Conservation (phyloP, 1,284 basidiomycete genomes). For the Pseudozyma thailandica region DNA sequence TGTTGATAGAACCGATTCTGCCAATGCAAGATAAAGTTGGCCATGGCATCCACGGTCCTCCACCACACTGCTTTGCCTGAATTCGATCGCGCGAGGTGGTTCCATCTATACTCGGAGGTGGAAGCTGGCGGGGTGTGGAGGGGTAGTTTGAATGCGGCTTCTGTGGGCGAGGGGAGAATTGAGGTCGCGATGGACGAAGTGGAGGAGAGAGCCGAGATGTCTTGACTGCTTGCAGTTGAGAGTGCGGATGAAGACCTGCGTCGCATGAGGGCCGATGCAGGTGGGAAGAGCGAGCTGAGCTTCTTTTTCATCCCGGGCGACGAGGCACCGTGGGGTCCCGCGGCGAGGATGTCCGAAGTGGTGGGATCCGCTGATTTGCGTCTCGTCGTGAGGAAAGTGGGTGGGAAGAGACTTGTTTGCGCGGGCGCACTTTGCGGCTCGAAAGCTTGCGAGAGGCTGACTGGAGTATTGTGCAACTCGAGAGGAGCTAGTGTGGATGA, state of each 20-base stretch:
- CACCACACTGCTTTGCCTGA: conserved; percentile 12
- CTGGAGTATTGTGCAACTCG: neutral
- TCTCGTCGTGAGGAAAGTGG: no score
- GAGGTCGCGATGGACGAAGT: neutral
- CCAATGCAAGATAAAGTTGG: conserved; percentile 48
- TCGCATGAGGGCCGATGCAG: neutral
- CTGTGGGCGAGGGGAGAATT: neutral
- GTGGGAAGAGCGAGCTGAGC: neutral
- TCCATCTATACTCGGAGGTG: conserved; percentile 22
- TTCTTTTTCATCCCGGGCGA: neutral
- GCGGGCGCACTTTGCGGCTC: neutral
- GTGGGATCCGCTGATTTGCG: no score
- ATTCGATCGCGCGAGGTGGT: neutral
- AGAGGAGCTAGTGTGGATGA: neutral
- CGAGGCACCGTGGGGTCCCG: no score
- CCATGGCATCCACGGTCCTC: conserved; percentile 41
- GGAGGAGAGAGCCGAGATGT: neutral
- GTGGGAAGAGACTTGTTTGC: neutral
- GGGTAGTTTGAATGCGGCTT: neutral
- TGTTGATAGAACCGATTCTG: conserved; percentile 36
- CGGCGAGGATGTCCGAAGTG: no score
- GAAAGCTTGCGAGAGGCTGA: no score
- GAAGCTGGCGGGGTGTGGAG: conserved; percentile 8
- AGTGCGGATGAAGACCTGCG: neutral
- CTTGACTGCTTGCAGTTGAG: neutral